Evolutionary conservation across 805 yeast species (phyloP), one percentile per base, ranked within the genome.

Genomic region (Wickerhamiella shivajii): DNA sequence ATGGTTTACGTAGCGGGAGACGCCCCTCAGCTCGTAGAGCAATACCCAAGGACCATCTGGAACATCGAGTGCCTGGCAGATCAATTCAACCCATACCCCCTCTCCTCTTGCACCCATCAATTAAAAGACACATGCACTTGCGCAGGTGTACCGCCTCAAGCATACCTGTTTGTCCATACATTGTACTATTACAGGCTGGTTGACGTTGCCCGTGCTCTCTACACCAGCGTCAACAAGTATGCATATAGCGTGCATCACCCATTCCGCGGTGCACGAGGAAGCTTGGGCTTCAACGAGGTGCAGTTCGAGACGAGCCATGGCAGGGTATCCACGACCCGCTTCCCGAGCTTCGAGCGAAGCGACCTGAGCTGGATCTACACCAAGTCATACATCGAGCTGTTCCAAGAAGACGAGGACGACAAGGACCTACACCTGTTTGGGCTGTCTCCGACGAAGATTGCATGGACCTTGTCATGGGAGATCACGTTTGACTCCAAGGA

Each of bases 321-420:
- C 22, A 12, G 37, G 3, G 37, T 34, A 3, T 34, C 37, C 3
- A 34, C 37, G 3, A 34, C 37, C 3, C 29, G 37, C 11, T 34
- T 34, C 16, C 37, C 37, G 14, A 34, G 37, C 22, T 34, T 27
- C 20, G 37, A 34, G 14, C 33, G 37, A 22, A 19, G 27, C 11
- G 37, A 34, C 15, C 26, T 34, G 21, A 28, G 24, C 29, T 34
- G 37, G 37, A 26, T 34, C 17, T 34, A 34, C 15, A 34, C 33
- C 2, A 17, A 17, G 6, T 24, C 10, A 13, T 8, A n/a, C 12
- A 24, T 31, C 6, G 25, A 24, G 16, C 21, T 31, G 8, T 31
- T 13, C 25, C 34, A 31, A 18, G 18, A 24, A 14, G 11, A 19
- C 18, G n/a, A 19, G 12, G 14, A 20, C 8, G 34, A 31, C 15